A percentile compares a stretch with the other conserved stretches of the same genome.
Conservation (phyloP, 768 basidiomycete species). For the Amylocystis lapponica region DNA sequence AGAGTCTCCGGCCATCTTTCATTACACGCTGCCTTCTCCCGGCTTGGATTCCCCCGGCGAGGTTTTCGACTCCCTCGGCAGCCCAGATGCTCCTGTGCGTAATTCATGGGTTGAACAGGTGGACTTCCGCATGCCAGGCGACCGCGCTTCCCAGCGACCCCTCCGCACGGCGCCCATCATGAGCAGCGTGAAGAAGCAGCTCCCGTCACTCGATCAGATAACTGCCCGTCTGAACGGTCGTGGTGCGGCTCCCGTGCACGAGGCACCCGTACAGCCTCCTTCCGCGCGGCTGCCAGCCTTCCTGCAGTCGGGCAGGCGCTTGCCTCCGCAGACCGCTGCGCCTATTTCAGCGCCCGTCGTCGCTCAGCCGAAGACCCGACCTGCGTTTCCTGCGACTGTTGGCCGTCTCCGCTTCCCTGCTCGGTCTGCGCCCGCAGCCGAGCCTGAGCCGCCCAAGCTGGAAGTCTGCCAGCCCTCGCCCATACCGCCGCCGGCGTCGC, state of each 20-base stretch:
- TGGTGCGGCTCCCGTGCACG: slow-evolving; percentile 18
- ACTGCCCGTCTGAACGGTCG: slow-evolving; percentile 51
- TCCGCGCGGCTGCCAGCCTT: slow-evolving; percentile 31
- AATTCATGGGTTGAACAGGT: slow-evolving; percentile 63
- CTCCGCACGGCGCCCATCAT: slow-evolving; percentile 11
- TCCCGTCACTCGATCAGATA: slow-evolving; percentile 76
- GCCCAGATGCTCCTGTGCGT: slow-evolving; percentile 10
- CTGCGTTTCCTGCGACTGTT: slow-evolving; percentile 14
- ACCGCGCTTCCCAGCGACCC: slow-evolving; percentile 9
- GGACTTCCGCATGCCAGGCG: slow-evolving; percentile 45
- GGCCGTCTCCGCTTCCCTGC: slow-evolving; percentile 25
- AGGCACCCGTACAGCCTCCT: slow-evolving; percentile 17
- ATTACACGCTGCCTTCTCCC: slow-evolving; percentile 64
- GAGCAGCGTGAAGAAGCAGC: slow-evolving; percentile 18
- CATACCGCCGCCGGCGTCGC: slow-evolving; percentile 27
- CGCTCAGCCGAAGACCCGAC: slow-evolving; percentile 8
- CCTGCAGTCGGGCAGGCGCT: slow-evolving; percentile 13
- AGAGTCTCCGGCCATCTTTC: slow-evolving; percentile 64
- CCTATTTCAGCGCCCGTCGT: slow-evolving; percentile 1
- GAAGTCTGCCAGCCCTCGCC: slow-evolving; percentile 23
- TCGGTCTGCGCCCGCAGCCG: slow-evolving; percentile 11
- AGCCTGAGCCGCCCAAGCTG: slow-evolving; percentile 12
- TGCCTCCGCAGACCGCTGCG: slow-evolving; percentile 1
- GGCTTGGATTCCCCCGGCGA: slow-evolving; percentile 59
- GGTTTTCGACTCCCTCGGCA: slow-evolving; percentile 45